phyloP scores from a whole-genome alignment of 2,329 filamentous ascomycete genomes.

The Leptographium wingfieldii region DNA sequence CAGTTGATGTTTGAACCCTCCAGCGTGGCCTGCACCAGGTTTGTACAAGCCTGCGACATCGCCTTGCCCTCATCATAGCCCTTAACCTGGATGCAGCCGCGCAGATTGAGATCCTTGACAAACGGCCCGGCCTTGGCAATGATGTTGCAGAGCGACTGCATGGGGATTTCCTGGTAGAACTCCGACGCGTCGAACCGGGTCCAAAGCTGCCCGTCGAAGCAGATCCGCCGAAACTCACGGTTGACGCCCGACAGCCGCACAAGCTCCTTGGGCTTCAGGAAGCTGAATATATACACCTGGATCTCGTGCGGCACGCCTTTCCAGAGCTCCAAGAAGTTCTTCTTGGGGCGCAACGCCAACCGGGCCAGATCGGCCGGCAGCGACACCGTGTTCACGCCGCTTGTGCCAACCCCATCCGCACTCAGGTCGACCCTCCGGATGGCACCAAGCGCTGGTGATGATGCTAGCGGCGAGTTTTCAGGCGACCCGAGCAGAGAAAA shows the following conservation, averaged over 20 bases:
- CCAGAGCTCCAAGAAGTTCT: slow-evolving; percentile 56
- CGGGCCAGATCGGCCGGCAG: slow-evolving; percentile 46
- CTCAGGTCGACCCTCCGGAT: slow-evolving; percentile 34
- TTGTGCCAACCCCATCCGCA: slow-evolving; percentile 27
- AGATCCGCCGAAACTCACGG: slow-evolving; percentile 66
- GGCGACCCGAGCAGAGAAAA: slow-evolving; percentile 19
- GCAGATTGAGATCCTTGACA: slow-evolving; percentile 76
- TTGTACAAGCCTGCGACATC: slow-evolving; percentile 72
- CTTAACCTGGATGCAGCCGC: slow-evolving; percentile 81
- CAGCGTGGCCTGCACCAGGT: slow-evolving; percentile 75
- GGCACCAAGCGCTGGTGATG: slow-evolving; percentile 22
- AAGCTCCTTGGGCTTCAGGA: slow-evolving; percentile 67
- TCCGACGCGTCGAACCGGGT: slow-evolving; percentile 68
- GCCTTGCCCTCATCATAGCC: slow-evolving; percentile 67
- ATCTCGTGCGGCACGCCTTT: slow-evolving; percentile 70
- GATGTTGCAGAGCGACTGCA: slow-evolving; percentile 70
- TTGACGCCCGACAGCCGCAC: slow-evolving; percentile 66
- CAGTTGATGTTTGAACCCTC: slow-evolving; percentile 77
- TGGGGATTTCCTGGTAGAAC: slow-evolving; percentile 80
- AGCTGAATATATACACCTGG: slow-evolving; percentile 62
- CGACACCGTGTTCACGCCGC: slow-evolving; percentile 35
- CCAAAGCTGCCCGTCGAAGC: slow-evolving; percentile 95
- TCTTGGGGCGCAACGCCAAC: slow-evolving; percentile 19
- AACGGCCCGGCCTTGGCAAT: slow-evolving; percentile 80
- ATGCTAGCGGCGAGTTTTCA: slow-evolving; percentile 20